phyloP scores from a whole-genome alignment of 345 rosid species.

The Salix purpurea region DNA sequence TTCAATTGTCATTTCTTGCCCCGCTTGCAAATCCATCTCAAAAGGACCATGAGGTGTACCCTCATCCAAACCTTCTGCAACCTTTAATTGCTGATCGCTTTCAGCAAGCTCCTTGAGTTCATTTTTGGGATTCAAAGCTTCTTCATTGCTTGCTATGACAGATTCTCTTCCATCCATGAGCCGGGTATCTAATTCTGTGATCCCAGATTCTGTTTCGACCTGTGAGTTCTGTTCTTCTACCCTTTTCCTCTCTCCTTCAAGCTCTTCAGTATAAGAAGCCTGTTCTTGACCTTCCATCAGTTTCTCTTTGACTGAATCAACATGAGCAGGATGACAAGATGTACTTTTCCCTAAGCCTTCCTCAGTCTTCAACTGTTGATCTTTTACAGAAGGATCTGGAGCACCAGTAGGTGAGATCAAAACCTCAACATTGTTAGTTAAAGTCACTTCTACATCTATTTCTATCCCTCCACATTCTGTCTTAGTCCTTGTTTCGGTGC shows the following conservation, averaged over 20 bases:
- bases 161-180: conserved; percentile 8
- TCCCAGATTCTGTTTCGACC: conserved; percentile 6
- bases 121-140: background rate
- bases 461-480: background rate
- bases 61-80: conserved; percentile 4
- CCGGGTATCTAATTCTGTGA: background rate
- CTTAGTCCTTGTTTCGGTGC: conserved; percentile 15
- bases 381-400: background rate
- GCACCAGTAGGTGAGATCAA: background rate
- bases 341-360: conserved; percentile 4
- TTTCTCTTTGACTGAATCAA: conserved; percentile 21
- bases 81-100: conserved; percentile 4
- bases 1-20: conserved; percentile 19
- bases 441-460: background rate
- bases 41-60: background rate
- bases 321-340: conserved; percentile 16
- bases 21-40: conserved; percentile 8
- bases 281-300: conserved; percentile 32
- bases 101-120: conserved; percentile 5
- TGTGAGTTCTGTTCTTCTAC: conserved; percentile 7
- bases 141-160: background rate
- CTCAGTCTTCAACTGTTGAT: conserved; percentile 22
- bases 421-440: background rate
- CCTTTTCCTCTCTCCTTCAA: conserved; percentile 7
- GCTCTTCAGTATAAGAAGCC: conserved; percentile 17